Base-by-base conservation (phyloP, 331 rosid genomes). In the Arachis monticola region DNA sequence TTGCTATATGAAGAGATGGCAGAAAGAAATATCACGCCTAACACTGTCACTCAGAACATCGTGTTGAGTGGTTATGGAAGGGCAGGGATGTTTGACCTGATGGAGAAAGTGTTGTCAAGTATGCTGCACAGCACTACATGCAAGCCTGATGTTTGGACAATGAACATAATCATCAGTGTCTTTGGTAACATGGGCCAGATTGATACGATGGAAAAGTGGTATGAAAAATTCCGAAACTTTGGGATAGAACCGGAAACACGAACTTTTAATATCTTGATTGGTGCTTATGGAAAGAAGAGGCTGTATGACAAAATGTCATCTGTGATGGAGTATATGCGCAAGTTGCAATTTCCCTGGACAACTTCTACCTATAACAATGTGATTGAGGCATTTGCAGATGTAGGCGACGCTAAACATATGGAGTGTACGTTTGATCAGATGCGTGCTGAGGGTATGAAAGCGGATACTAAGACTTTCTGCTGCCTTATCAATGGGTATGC, bases 301-400 rank as follows among this genome's bases (percentile, higher is more conserved):
- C 80, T 95, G 97, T 95, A 90, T 44, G 96, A 95, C 76, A 92
- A 95, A 74, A 95, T 95, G 99, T 95, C 98, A 3, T 74, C 98
- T 70, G 99, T 95, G 69, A 95, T 95, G 99, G 99, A 92, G 81
- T 92, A 92, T 81, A 95, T 92, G 99, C 92, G 99, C 41, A 95
- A 86, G 83, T 87, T 95, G 80, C 91, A 88, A 67, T 92, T 95
- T 78, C 99, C 99, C 0, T 92, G 99, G 99, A 95, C 99, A 12
- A 92, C 97, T 3, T 86, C 96, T 31, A 95, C 99, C n/a, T 95
- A 86, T 76, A 95, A 95, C 86, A 95, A 95, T 45, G 99, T 95
- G 81, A 92, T 95, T 8, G 98, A 92, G 81, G 97, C 96, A 38
- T 95, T 95, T 4, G 92, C 98, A 13, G 91, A 85, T 11, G 97